Conservation (phyloP, 1,139 yeast species). For the Scheffersomyces lignicola region DNA sequence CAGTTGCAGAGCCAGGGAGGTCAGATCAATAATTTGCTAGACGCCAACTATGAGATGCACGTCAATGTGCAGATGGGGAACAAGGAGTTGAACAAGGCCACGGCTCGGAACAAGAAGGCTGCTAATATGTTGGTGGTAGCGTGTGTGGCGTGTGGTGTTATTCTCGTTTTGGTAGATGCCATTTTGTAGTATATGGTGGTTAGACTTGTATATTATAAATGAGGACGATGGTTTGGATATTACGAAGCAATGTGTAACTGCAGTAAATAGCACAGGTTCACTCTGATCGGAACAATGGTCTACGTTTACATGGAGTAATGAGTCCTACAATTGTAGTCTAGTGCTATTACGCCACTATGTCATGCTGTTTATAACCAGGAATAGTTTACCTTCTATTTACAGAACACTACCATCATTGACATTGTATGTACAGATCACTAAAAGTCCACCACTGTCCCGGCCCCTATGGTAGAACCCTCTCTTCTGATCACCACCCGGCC, state of each 20-base stretch:
- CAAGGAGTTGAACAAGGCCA: slow-evolving; percentile 68
- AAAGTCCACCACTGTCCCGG: slow-evolving; percentile 58
- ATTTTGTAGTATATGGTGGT: background rate
- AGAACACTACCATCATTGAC: background rate
- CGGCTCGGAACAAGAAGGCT: slow-evolving; percentile 66
- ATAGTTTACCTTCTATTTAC: too few relatives aligned
- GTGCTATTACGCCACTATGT: too few relatives aligned
- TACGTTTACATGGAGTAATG: too few relatives aligned
- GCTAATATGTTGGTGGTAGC: slow-evolving; percentile 64
- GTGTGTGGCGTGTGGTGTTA: slow-evolving; percentile 36
- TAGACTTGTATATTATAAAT: too few relatives aligned
- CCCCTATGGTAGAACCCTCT: slow-evolving; percentile 87
- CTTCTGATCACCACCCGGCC: slow-evolving; percentile 84
- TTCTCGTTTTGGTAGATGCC: background rate
- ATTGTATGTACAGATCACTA: slow-evolving; percentile 2
- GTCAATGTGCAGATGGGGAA: slow-evolving; percentile 75
- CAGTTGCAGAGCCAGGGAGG: slow-evolving; percentile 78
- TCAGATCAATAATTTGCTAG: slow-evolving; percentile 64
- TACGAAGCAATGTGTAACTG: too few relatives aligned
- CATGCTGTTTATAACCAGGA: too few relatives aligned
- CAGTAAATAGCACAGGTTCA: too few relatives aligned
- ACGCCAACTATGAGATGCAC: slow-evolving; percentile 70
- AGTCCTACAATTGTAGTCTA: background rate
- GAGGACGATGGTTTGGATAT: too few relatives aligned
- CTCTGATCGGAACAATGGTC: too few relatives aligned